Evolutionary conservation across 2,329 filamentous ascomycete genomes (phyloP), one percentile per base, ranked within the genome.

Genomic region (Ophiostoma sp.): DNA sequence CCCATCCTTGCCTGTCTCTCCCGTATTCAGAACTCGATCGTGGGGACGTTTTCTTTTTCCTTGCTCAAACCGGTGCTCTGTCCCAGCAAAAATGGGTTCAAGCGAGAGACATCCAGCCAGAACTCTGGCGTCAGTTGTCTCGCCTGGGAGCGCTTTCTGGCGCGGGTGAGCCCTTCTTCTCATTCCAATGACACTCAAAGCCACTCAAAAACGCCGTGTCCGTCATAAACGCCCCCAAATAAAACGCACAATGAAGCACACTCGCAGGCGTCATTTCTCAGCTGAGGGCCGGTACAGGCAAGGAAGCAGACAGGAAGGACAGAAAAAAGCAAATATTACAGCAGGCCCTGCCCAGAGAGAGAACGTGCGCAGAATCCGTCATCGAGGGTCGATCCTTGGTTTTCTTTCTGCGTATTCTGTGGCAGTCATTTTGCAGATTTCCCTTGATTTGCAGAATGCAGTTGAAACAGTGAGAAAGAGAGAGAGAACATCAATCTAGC

Each of bases 1-100:
- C 19, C 22, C 6, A 55, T 55, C 50, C 50, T 55, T 55, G 50
- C 50, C 28, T 15, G 0, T 28, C 3, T 55, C 50, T 25, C 3
- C 50, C 31, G n/a, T 70, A 36, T 57, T 55, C 31, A 28, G 48
- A 17, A n/a, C 17, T 69, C 25, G 7, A 22, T n/a, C 52, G 69
- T 70, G 69, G 69, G 31, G 69, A 31, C 33, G 33, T 36, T 59
- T 59, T 59, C 69, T 45, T 70, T 70, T 70, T 70, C 52, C 61
- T 64, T 17, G 61, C n/a, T 2, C 22, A 12, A 50, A 50, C 22
- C 36, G 25, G 39, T 8, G 61, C 36, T 45, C 45, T 45, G 61
- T 66, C 42, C 19, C 25, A 50, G 64, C 61, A 45, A n/a, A 63
- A 61, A 3, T 55, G 11, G 8, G 22, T 17, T 25, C 57, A 61